Percentiles rank a stretch among this genome's conserved stretches.
Evolutionary conservation across 306 rosid genomes (phyloP).

Genomic region (Sphenostylis stenocarpa): DNA sequence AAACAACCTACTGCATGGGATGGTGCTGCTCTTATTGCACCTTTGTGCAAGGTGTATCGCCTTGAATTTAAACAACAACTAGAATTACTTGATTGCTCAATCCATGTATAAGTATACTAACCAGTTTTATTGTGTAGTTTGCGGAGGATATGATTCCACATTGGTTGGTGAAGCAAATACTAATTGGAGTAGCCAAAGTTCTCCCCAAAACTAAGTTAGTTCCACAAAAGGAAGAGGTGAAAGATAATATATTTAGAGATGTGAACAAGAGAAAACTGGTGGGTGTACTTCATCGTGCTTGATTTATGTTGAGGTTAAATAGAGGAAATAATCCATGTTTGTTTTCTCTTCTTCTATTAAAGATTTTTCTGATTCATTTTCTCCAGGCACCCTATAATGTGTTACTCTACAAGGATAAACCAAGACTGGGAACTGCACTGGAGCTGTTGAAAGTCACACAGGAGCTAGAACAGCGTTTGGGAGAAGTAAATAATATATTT

Average conservation of each 20-base stretch:
- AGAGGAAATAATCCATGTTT: slow-evolving; percentile 9
- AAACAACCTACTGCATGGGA: slow-evolving; percentile 83
- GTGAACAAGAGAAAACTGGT: slow-evolving; percentile 75
- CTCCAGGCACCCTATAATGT: slow-evolving; percentile 56
- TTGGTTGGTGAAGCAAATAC: slow-evolving; percentile 61
- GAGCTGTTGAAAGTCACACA: slow-evolving; percentile 53
- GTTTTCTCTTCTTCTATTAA: slow-evolving; percentile 13
- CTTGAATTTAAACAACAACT: slow-evolving; percentile 13
- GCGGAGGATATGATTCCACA: slow-evolving; percentile 94
- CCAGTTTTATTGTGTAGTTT: slow-evolving; percentile 54
- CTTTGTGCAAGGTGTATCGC: slow-evolving; percentile 84
- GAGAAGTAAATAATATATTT: slow-evolving; percentile 37
- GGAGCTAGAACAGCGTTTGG: slow-evolving; percentile 48
- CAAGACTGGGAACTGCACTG: slow-evolving; percentile 56
- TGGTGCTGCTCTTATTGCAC: slow-evolving; percentile 91
- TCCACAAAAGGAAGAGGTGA: slow-evolving; percentile 84
- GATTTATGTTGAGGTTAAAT: slow-evolving; percentile 3
- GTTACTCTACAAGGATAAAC: slow-evolving; percentile 51
- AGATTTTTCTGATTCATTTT: slow-evolving; percentile 1
- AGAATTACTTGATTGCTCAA: background rate
- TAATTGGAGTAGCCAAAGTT: slow-evolving; percentile 76
- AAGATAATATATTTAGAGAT: slow-evolving; percentile 77
- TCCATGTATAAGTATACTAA: background rate
- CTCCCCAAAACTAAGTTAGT: slow-evolving; percentile 87
- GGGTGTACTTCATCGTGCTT: slow-evolving; percentile 19